Evolutionary conservation across 345 rosid species (phyloP), one percentile per base, ranked within the genome.

Genomic region (Eucalyptus polybractea): DNA sequence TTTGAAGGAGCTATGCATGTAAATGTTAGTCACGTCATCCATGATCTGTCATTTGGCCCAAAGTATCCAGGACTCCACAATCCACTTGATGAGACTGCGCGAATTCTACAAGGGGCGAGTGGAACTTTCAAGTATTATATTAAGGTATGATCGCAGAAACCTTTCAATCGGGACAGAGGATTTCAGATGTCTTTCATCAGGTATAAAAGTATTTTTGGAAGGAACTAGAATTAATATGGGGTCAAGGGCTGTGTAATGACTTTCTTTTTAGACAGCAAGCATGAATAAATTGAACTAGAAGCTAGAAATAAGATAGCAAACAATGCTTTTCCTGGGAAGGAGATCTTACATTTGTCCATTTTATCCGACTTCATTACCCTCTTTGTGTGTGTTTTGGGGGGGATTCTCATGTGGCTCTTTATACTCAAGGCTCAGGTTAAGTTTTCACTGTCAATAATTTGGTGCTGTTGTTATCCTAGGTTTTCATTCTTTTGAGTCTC

Each of bases 101-200:
- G 99, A 88, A 92, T 94, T 89, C 93, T 97, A 90, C 99, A 91
- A 86, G 94, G 92, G 24, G 88, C 96, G 76, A 98, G 98, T 90
- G 99, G 99, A 93, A 95, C 96, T 88, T 98, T 98, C 95, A 97
- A 98, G 90, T 97, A 98, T 91, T 98, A 95, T 92, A 96, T 98
- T 80, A 98, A 98, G 99, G 99, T 96, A 89, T 88, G 93, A 89
- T 50, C 3, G 8, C 50, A 69, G 29, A 40, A 88, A 50, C 49
- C 45, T 80, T 42, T 80, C 60, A 86, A 86, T 86, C 5, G 12
- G 9, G 58, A 6, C 6, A 2, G 47, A 76, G 47, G 29, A 76
- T 40, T 40, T 76, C 47, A 76, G 29, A 37, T 76, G 85, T 76
- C 85, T 76, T 76, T 76, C 85, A 40, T 40, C 47, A 76, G 85